phyloP scores from a whole-genome alignment of 208 protist genomes.

The Naegleria lovaniensis region DNA sequence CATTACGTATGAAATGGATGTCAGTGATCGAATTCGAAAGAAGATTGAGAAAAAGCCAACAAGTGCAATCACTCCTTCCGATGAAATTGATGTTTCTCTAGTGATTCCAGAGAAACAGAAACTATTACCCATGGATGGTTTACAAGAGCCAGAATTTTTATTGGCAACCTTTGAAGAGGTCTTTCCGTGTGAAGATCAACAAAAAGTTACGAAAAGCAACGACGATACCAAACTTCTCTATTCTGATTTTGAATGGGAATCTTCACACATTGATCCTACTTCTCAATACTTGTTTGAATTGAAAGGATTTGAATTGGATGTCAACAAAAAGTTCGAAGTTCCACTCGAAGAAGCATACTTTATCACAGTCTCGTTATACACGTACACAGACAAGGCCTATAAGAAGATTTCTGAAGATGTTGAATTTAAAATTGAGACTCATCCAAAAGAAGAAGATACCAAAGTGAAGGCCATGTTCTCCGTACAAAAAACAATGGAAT shows the following conservation, averaged over 20 bases:
- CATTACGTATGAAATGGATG: background rate
- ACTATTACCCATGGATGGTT: background rate
- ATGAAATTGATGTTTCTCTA: background rate
- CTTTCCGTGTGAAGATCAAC: background rate
- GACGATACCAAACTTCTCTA: background rate
- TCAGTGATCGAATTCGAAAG: background rate
- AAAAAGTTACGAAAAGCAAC: background rate
- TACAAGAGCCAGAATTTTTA: background rate
- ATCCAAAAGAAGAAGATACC: background rate
- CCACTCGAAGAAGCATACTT: background rate
- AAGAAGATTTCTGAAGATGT: conserved; percentile 7
- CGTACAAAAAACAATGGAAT: background rate
- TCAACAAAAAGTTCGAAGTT: background rate
- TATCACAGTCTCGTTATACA: background rate
- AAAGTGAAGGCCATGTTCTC: background rate
- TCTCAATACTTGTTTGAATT: background rate
- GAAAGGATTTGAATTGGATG: background rate
- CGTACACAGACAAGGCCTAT: background rate
- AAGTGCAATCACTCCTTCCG: background rate
- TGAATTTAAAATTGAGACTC: background rate
- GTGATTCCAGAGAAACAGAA: background rate
- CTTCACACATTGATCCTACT: background rate
- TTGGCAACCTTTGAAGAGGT: background rate
- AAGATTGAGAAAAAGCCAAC: background rate
- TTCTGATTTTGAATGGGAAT: background rate